A percentile compares a stretch with the other conserved stretches of the same genome.
phyloP scores from a whole-genome alignment of 2,329 filamentous ascomycete genomes.

The Phyllachora maydis region DNA sequence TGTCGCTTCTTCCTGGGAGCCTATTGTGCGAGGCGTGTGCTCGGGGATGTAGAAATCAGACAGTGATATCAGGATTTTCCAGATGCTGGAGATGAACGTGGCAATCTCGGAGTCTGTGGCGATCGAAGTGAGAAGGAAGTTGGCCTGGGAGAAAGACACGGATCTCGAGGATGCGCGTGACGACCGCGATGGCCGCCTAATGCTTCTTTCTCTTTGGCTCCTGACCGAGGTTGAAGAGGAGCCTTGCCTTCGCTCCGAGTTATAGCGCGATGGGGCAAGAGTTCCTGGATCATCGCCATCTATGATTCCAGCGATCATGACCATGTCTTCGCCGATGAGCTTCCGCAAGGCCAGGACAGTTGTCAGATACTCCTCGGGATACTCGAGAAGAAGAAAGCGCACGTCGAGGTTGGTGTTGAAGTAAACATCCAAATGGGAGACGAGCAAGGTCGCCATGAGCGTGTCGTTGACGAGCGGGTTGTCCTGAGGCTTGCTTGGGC shows the following conservation, averaged over 20 bases:
- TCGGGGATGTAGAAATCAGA: slow-evolving; percentile 24
- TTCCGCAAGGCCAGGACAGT: slow-evolving; percentile 36
- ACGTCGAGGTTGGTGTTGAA: slow-evolving; percentile 28
- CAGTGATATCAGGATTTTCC: slow-evolving; percentile 23
- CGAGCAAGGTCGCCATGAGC: slow-evolving; percentile 33
- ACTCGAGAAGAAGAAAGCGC: slow-evolving; percentile 37
- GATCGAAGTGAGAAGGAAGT: slow-evolving; percentile 33
- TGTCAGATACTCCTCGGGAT: slow-evolving; percentile 30
- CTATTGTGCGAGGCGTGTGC: slow-evolving; percentile 6
- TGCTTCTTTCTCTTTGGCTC: too few species aligned
- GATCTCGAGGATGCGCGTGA: slow-evolving; percentile 8
- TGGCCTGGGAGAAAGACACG: slow-evolving; percentile 23
- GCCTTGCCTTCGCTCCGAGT: not conserved
- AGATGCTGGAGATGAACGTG: slow-evolving; percentile 29
- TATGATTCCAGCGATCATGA: slow-evolving; percentile 38
- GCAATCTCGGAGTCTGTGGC: slow-evolving; percentile 32
- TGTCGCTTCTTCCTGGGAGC: slow-evolving; percentile 1
- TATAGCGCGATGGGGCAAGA: slow-evolving; percentile 2
- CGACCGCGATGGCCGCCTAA: too few species aligned
- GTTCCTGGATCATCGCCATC: slow-evolving; percentile 15
- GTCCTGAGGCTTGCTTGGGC: slow-evolving; percentile 25
- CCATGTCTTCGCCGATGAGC: slow-evolving; percentile 30
- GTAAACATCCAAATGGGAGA: slow-evolving; percentile 40
- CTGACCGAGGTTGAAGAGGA: slow-evolving; percentile 4
- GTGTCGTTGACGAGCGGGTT: slow-evolving; percentile 32